These are phyloP conservation scores for Chaetomiaceae sp. DNA, from an alignment of 2,329 filamentous ascomycete genomes.

Conservation along the genomic window DNA sequence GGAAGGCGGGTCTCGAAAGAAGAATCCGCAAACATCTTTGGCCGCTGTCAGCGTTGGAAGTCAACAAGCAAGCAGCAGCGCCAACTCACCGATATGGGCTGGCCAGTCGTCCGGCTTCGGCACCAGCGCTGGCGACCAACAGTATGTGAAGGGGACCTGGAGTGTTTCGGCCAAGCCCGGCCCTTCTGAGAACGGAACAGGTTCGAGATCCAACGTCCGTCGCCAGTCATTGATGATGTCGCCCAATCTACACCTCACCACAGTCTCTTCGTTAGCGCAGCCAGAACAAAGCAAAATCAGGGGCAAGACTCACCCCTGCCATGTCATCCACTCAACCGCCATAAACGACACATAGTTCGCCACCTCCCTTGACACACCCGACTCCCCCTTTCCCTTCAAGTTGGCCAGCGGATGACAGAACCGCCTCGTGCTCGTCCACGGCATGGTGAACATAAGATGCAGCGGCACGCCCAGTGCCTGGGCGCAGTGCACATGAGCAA, in stretches of 20 bases:
- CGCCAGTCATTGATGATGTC: slow-evolving; percentile 87
- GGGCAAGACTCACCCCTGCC: slow-evolving; percentile 58
- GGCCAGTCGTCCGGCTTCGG: slow-evolving; percentile 63
- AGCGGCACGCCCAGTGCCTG: slow-evolving; percentile 70
- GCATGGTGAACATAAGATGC: slow-evolving; percentile 95
- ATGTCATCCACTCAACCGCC: slow-evolving; percentile 83
- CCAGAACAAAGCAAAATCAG: no score
- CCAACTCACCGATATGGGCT: slow-evolving; percentile 1
- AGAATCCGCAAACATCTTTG: slow-evolving; percentile 72
- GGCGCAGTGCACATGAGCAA: slow-evolving; percentile 69
- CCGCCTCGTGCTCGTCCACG: slow-evolving; percentile 77
- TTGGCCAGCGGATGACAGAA: slow-evolving; percentile 85
- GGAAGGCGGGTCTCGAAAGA: slow-evolving; percentile 62
- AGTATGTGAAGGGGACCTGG: slow-evolving; percentile 80
- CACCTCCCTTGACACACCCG: slow-evolving; percentile 51
- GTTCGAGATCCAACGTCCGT: slow-evolving; percentile 68
- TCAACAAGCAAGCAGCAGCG: background rate
- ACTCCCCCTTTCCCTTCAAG: slow-evolving; percentile 66
- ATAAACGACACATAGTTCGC: slow-evolving; percentile 80
- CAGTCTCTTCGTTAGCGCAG: no score
- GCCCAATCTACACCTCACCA: slow-evolving; percentile 50
- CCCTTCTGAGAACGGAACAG: slow-evolving; percentile 74
- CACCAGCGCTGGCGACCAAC: slow-evolving; percentile 74
- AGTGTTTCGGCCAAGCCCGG: slow-evolving; percentile 73
- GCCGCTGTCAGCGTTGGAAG: slow-evolving; percentile 35